Percentiles rank a stretch among this genome's conserved stretches.
These are phyloP conservation scores for Jatropha curcas DNA, from an alignment of 345 rosid species.

Conservation along the genomic window DNA sequence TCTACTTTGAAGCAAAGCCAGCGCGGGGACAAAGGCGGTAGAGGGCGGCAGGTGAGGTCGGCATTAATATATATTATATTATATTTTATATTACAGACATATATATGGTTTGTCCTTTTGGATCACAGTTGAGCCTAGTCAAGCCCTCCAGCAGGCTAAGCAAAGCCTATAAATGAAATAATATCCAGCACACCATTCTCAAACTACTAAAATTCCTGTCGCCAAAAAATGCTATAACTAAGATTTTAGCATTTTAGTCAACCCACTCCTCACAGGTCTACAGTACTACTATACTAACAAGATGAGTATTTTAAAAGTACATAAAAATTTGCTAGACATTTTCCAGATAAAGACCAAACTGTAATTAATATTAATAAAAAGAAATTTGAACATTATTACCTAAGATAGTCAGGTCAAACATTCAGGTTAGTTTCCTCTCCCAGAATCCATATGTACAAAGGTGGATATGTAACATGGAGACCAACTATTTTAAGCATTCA, in stretches of 20 bases:
- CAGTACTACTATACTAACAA: not conserved
- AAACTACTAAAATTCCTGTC: not conserved
- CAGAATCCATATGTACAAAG: slow-evolving; percentile 19
- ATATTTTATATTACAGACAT: no score
- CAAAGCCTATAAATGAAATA: not conserved
- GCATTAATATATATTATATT: not conserved
- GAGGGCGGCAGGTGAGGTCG: no score
- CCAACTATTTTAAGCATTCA: slow-evolving; percentile 12
- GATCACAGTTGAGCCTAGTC: not conserved
- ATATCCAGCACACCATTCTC: not conserved
- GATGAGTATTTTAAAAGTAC: no score
- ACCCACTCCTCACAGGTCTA: not conserved
- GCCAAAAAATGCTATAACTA: not conserved
- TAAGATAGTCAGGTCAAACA: slow-evolving; percentile 8
- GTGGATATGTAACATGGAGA: not conserved
- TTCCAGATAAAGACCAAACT: not conserved
- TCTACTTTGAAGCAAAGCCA: no score
- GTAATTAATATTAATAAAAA: not conserved
- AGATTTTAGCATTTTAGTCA: not conserved
- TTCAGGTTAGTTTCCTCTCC: slow-evolving; percentile 10
- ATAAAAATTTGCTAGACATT: no score
- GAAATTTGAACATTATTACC: slow-evolving; percentile 9
- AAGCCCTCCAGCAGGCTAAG: not conserved
- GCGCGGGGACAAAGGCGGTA: no score
- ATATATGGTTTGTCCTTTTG: no score